phyloP scores from a whole-genome alignment of 2,329 filamentous ascomycete genomes.

The Colletotrichum aenigma region DNA sequence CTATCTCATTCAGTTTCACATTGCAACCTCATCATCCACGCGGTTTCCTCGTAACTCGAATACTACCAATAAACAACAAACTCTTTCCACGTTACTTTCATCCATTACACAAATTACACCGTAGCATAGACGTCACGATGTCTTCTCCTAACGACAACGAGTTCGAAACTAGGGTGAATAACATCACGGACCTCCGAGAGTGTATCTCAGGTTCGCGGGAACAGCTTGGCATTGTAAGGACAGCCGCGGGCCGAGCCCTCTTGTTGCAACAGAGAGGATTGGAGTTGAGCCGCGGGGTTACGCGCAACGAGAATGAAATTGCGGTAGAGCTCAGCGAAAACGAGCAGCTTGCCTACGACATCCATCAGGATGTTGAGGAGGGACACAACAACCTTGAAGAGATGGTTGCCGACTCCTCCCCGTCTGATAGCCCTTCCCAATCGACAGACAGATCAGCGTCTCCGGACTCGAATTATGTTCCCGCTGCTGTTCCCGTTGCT shows the following conservation, averaged over 20 bases:
- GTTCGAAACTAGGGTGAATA: neutral
- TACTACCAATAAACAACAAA: rapidly evolving
- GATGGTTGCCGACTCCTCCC: neutral
- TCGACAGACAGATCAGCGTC: neutral
- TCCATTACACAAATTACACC: neutral
- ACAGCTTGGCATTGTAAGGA: neutral
- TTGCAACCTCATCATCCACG: rapidly evolving
- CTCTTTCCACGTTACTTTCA: neutral
- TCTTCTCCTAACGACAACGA: neutral
- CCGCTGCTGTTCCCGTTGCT: neutral
- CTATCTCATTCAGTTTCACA: neutral
- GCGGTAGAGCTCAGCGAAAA: neutral
- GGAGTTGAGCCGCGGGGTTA: neutral
- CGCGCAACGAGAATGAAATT: neutral
- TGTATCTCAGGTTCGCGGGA: neutral
- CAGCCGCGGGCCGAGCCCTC: neutral
- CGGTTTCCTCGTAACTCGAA: rapidly evolving
- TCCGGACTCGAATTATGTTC: neutral
- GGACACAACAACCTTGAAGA: neutral
- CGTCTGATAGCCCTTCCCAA: neutral
- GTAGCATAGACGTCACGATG: neutral
- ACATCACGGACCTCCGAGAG: neutral
- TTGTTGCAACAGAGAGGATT: neutral
- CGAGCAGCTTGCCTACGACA: neutral
- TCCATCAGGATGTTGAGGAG: neutral